Evolutionary conservation across 257 asterid species (phyloP).

Genomic region (Haberlea rhodopensis): DNA sequence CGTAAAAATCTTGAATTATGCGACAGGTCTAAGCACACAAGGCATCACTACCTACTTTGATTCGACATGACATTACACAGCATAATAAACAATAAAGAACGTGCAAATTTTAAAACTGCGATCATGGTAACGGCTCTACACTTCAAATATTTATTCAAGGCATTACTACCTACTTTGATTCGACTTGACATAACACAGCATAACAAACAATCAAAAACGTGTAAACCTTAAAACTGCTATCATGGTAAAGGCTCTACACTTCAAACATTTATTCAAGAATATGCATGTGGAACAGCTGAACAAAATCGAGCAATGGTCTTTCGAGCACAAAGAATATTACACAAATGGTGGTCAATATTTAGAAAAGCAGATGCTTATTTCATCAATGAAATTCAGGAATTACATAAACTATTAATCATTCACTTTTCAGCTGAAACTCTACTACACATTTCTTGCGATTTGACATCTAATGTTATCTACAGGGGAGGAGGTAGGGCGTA

Average conservation of each 20-base stretch:
- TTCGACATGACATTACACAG: too few relatives aligned
- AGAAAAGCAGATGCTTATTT: neutral
- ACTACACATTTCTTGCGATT: neutral
- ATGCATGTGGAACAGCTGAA: neutral
- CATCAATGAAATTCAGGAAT: too few relatives aligned
- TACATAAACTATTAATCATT: too few relatives aligned
- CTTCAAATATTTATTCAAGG: too few relatives aligned
- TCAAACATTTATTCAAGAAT: neutral
- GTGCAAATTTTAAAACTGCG: neutral
- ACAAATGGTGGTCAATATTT: neutral
- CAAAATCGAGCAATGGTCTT: neutral
- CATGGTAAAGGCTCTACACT: neutral
- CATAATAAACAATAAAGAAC: neutral
- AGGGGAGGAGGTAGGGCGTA: too few relatives aligned
- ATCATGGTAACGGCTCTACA: too few relatives aligned
- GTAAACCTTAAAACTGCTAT: neutral
- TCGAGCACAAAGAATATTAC: neutral
- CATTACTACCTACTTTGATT: neutral
- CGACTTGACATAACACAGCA: neutral
- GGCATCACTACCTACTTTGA: neutral
- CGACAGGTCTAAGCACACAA: too few relatives aligned
- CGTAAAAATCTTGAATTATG: too few relatives aligned
- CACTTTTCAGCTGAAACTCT: neutral
- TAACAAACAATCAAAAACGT: neutral
- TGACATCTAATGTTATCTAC: neutral